Percentiles rank a stretch among this genome's conserved stretches.
Conservation (phyloP, 2,329 filamentous ascomycete genomes). For the Ceratocystis colombiana region DNA sequence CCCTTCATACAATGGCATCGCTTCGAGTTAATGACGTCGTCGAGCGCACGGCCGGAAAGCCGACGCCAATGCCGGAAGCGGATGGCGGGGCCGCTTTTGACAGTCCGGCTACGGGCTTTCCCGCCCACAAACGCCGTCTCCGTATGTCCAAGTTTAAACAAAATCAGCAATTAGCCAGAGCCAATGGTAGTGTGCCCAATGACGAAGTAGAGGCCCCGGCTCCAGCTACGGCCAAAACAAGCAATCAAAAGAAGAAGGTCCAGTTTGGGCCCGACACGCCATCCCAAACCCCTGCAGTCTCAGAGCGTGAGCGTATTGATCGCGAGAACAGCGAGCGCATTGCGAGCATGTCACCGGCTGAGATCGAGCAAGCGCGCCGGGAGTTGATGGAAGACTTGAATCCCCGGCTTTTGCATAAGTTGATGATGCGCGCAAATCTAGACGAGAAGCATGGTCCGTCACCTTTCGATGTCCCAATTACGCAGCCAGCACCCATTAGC, state of each 20-base stretch:
- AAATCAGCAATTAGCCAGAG: constrained; percentile 38
- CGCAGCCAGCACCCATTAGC: neutral
- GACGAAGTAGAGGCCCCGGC: constrained; percentile 10
- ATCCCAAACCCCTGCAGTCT: constrained; percentile 29
- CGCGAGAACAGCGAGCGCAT: constrained; percentile 68
- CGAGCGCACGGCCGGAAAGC: constrained; percentile 49
- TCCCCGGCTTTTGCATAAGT: constrained; percentile 61
- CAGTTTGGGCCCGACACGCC: constrained; percentile 25
- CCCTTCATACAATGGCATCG: constrained; percentile 25
- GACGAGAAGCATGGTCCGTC: constrained; percentile 46
- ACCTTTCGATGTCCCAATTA: constrained; percentile 35
- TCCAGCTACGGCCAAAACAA: neutral
- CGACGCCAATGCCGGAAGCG: constrained; percentile 50
- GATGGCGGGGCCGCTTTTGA: constrained; percentile 44
- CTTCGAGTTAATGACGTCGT: constrained; percentile 66
- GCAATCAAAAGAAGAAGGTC: constrained; percentile 24
- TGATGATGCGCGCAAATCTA: constrained; percentile 67
- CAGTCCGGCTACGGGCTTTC: constrained; percentile 58
- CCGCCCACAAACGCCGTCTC: constrained; percentile 71
- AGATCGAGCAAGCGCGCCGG: constrained; percentile 69
- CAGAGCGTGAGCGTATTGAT: constrained; percentile 65
- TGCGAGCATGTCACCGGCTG: constrained; percentile 65
- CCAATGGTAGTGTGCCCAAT: constrained; percentile 9
- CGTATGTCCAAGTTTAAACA: constrained; percentile 72
- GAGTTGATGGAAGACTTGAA: constrained; percentile 74